Percentiles rank a stretch among this genome's conserved stretches.
phyloP scores from a whole-genome alignment of 192 early-diverging fungal species.

The Dissophora globulifera region DNA sequence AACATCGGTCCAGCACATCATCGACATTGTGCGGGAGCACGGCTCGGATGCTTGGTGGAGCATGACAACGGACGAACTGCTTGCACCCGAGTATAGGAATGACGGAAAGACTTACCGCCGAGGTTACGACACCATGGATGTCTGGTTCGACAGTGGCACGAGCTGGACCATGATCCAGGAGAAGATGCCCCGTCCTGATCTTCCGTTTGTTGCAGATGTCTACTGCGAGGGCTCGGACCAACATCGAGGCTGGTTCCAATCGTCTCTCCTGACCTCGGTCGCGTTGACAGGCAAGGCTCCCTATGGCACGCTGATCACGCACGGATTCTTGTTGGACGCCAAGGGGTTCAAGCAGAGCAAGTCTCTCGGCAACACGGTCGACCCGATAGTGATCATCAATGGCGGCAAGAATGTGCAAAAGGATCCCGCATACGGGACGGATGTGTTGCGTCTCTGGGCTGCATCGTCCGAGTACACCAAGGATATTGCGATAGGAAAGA shows the following conservation, averaged over 20 bases:
- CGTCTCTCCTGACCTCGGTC: constrained; percentile 43
- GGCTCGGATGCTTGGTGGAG: constrained; percentile 82
- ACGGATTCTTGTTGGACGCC: constrained; percentile 47
- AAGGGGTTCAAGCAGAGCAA: constrained; percentile 50
- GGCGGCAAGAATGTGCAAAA: constrained; percentile 67
- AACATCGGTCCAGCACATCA: constrained; percentile 72
- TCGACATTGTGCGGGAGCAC: constrained; percentile 61
- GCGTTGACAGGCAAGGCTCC: constrained; percentile 49
- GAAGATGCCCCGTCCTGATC: constrained; percentile 36
- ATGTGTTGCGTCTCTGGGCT: constrained; percentile 48
- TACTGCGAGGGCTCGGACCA: constrained; percentile 53
- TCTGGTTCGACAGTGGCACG: constrained; percentile 89
- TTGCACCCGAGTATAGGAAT: constrained; percentile 66
- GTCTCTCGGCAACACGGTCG: constrained; percentile 46
- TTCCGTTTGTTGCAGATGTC: constrained; percentile 64
- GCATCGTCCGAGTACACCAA: constrained; percentile 50
- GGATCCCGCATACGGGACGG: constrained; percentile 74
- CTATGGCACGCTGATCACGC: constrained; percentile 46
- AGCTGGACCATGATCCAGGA: constrained; percentile 76
- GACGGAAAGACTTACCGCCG: constrained; percentile 63
- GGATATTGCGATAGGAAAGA: constrained; percentile 48
- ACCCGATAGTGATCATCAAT: constrained; percentile 36
- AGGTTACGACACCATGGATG: constrained; percentile 87
- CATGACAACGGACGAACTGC: constrained; percentile 62
- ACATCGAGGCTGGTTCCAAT: constrained; percentile 55